Evolutionary conservation across 352 stramenopile species (phyloP), one percentile per base, ranked within the genome.

Genomic region (Phytophthora pini): DNA sequence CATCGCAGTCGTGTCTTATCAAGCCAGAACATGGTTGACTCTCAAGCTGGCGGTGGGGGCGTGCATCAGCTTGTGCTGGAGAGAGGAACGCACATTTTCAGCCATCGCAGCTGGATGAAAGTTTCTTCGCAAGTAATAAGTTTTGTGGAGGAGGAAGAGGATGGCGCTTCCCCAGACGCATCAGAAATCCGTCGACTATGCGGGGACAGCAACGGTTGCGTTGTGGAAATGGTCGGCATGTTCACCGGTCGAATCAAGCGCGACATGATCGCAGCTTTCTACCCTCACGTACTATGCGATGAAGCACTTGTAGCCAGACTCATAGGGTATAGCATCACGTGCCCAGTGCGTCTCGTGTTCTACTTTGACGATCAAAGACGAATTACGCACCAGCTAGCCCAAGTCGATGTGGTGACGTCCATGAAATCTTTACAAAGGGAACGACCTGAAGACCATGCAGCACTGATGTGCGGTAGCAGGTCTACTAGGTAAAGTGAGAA

Each of bases 131-230:
- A 60, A 41, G 17, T 60, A 12, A 6, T 36, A 22, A 10, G 40
- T 12, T 60, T 60, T 12, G 53, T 60, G 27, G 39, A 50, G 12
- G 29, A 60, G 9, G 41, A 60, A 10, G 52, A 52, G 17, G 53
- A 44, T 17, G 39, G 15, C 43, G 53, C 1, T 5, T 2, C 17
- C 5, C n/a, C 48, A 32, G 38, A 50, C 4, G 39, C 31, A 53
- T 20, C 43, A 45, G 55, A 54, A 11, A 53, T 32, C 38, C 54
- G 40, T 13, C 40, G 41, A 34, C 2, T 60, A 39, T 60, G 52
- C 7, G 39, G 27, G 13, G 52, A 8, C n/a, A 60, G 26, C 52
- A 59, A 47, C 32, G 52, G 52, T 17, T 60, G 53, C 40, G 40
- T 60, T 10, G 40, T 60, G 15, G 53, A 60, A 47, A 31, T 31